Evolutionary conservation across 1,139 yeast genomes (phyloP), one percentile per base, ranked within the genome.

Genomic region (Blastobotrys petasosporus): DNA sequence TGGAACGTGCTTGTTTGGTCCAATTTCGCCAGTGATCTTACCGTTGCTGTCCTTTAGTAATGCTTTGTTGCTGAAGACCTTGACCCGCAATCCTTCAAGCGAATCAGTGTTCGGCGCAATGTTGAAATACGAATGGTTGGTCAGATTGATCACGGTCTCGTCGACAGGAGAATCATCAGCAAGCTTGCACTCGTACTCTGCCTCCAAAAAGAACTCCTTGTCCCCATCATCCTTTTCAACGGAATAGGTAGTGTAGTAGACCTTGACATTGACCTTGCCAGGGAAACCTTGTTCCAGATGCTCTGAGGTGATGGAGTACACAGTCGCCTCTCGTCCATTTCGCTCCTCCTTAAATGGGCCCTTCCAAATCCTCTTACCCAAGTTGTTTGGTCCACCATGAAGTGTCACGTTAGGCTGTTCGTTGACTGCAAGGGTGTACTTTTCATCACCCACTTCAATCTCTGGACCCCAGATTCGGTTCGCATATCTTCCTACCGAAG

Each of bases 121-220:
- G 57, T 75, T 78, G 70, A 79, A 79, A 62, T 79, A 80, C 13
- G 80, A 66, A 59, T 82, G 88, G 62, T 81, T 82, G 42, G 86
- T 79, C 61, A 82, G 65, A 56, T 77, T 76, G 43, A 81, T 69
- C 28, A 75, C 67, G 2, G 87, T 79, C 41, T 74, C 67, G 35
- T 67, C 56, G n/a, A 57, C 63, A 16, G 63, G 67, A 4, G 72
- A 60, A n/a, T 66, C 63, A 4, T 67, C 66, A 31, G 70, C 62
- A 40, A 77, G 61, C 17, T 60, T 59, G 23, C 79, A 75, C 53
- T 70, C 71, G 57, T 70, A 79, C 54, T 78, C 82, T 43, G 77
- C 59, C 20, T 65, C 70, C 41, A 71, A 52, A 32, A 61, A 51
- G 30, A 57, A 48, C 41, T 56, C 56, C 23, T 53, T 53, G 8